Percentiles rank a stretch among this genome's conserved stretches.
These are phyloP conservation scores for Phyllosticta paracitricarpa DNA, from an alignment of 2,329 filamentous ascomycete species.

Conservation along the genomic window DNA sequence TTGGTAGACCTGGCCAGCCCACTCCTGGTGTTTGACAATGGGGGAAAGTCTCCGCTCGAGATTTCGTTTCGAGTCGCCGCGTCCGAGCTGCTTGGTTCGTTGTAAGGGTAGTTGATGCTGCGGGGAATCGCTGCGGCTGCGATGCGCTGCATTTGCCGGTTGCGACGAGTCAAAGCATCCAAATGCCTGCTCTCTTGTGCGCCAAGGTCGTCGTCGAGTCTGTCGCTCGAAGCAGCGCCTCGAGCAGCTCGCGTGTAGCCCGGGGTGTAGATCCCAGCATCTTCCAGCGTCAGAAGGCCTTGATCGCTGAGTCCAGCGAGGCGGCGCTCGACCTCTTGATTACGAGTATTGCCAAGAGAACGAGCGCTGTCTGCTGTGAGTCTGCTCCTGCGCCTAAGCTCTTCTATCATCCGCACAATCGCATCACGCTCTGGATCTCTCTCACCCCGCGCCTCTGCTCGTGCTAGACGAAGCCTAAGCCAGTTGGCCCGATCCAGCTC, in stretches of 20 bases:
- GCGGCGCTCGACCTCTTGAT: background rate
- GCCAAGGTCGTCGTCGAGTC: constrained; percentile 31
- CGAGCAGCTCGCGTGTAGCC: background rate
- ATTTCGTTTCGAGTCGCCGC: background rate
- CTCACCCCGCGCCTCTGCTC: background rate
- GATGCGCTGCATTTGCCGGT: constrained; percentile 23
- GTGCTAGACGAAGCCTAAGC: background rate
- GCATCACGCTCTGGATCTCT: background rate
- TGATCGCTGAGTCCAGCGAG: background rate
- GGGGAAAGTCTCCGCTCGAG: constrained; percentile 1
- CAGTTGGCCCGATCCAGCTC: background rate
- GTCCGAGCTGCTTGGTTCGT: background rate
- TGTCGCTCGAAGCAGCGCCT: background rate
- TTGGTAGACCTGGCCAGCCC: background rate
- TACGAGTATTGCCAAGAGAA: background rate
- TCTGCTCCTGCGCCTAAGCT: background rate
- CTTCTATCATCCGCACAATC: background rate
- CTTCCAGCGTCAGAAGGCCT: background rate
- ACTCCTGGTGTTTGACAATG: background rate
- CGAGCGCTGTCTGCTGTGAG: background rate
- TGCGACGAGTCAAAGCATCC: constrained; percentile 33
- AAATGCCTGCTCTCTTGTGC: constrained; percentile 36
- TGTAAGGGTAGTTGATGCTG: constrained; percentile 32
- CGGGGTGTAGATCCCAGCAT: background rate
- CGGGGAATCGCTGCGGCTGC: constrained; percentile 24